These are phyloP conservation scores for Russula sp. DNA, from an alignment of 768 basidiomycete species.

Conservation along the genomic window DNA sequence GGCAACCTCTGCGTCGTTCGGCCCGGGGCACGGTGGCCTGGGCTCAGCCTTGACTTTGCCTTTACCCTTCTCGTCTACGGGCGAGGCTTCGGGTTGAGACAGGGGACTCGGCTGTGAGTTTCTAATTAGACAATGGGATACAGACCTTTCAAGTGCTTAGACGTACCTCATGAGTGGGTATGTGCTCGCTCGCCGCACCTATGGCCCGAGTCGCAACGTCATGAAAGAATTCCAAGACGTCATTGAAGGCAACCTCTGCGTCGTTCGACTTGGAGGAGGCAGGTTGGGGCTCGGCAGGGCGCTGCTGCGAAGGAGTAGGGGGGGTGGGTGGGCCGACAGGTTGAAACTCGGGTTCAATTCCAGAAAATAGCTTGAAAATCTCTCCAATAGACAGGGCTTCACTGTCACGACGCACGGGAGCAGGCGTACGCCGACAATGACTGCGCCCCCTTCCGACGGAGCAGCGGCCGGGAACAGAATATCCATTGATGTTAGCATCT, in stretches of 20 bases:
- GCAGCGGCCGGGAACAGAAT: not conserved
- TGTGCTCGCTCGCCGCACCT: not conserved
- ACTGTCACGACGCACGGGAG: not conserved
- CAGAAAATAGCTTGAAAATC: not conserved
- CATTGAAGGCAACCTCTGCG: not conserved
- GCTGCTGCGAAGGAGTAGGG: not conserved
- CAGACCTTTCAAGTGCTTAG: too few relatives aligned
- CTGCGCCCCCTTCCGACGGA: not conserved
- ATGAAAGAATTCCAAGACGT: slow-evolving; percentile 5
- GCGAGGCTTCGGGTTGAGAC: not conserved
- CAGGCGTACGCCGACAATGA: too few relatives aligned
- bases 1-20: not conserved
- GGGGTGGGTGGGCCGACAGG: not conserved
- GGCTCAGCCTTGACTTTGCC: slow-evolving; percentile 9
- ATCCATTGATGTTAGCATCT: not conserved
- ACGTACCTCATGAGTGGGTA: slow-evolving; percentile 1
- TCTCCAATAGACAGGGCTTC: not conserved
- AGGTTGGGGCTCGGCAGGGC: not conserved
- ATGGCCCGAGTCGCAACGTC: not conserved
- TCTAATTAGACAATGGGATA: not conserved
- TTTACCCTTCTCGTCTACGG: not conserved
- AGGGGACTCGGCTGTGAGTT: not conserved
- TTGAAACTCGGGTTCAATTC: not conserved
- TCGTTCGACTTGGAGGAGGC: not conserved
- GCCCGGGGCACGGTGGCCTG: not conserved